Conservation (phyloP, 2,329 filamentous ascomycete species). For the Xylaria hypoxylon region DNA sequence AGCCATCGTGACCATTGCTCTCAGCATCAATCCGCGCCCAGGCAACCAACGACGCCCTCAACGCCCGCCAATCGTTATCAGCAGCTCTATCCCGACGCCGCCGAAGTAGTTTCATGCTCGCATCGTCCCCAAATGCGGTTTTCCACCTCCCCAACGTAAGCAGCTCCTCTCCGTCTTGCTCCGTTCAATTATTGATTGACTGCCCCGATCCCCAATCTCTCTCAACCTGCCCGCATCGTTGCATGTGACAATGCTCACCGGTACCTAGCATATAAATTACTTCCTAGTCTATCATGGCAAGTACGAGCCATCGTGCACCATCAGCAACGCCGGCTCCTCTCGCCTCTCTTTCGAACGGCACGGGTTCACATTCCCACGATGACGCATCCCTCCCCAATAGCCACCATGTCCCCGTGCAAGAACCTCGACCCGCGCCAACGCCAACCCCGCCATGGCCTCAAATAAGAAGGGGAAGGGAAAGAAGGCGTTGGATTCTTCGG, state of each 20-base stretch:
- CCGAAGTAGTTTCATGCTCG: slow-evolving; percentile 1
- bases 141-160: slow-evolving; percentile 37
- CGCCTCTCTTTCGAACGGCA: slow-evolving; percentile 49
- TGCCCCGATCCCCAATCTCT: not conserved
- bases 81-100: slow-evolving; percentile 21
- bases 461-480: slow-evolving; percentile 86
- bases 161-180: slow-evolving; percentile 22
- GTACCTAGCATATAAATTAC: slow-evolving; percentile 29
- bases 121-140: slow-evolving; percentile 38
- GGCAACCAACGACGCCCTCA: slow-evolving; percentile 9
- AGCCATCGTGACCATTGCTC: slow-evolving; percentile 42
- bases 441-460: slow-evolving; percentile 60
- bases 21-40: slow-evolving; percentile 33
- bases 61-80: slow-evolving; percentile 21
- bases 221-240: not conserved
- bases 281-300: slow-evolving; percentile 52
- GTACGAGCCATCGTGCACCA: slow-evolving; percentile 51
- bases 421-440: slow-evolving; percentile 57
- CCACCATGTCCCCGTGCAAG: slow-evolving; percentile 56
- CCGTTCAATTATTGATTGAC: slow-evolving; percentile 14
- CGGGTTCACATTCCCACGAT: slow-evolving; percentile 52
- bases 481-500: slow-evolving; percentile 84
- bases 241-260: slow-evolving; percentile 22
- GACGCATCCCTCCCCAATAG: slow-evolving; percentile 52
- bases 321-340: slow-evolving; percentile 50